Base-by-base conservation (phyloP, 1,284 basidiomycete genomes). In the Mycosarcoma maydis region DNA sequence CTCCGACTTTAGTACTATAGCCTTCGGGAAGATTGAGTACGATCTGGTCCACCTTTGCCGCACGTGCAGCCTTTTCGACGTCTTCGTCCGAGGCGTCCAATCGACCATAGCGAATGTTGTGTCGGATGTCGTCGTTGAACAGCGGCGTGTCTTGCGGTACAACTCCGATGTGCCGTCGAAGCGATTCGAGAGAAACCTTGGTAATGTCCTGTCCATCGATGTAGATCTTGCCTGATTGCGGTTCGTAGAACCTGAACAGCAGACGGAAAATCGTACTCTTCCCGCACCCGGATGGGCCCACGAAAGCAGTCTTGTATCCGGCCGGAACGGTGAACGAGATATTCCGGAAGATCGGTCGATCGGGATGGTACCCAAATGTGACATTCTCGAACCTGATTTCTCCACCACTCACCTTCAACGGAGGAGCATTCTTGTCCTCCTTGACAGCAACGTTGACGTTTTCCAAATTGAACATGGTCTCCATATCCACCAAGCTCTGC, bases 131-230 rank as follows among this genome's bases (percentile, higher is more conserved):
- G 16, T 90, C 90, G 83, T 98, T 94, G 87, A 98, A 98, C 6
- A 98, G 85, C 1, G 95, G 94, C 17, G 95, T 98, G 78, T 98
- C 96, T 82, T 98, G 95, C 0, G 95, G 96, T 1, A 98, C 96
- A 10, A 98, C 92, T 2, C 95, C 96, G 40, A 98, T 90, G 1
- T 87, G 85, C 42, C 84, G 84, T 17, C 95, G 86, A 0, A 98
- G 84, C 37, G 88, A 90, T 33, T 88, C 86, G 40, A 96, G 83
- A 69, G 90, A 87, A 3, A 96, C 84, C 4, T 88, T 85, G 47
- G 87, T 86, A 64, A 98, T 88, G 77, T 94, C 89, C 83, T 98
- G 95, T 4, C 88, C 92, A 77, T 94, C 92, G 59, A 94, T 87
- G 50, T 88, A 84, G 74, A 98, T 97, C 23, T 86, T 85, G 1